A percentile compares a stretch with the other conserved stretches of the same genome.
phyloP scores from a whole-genome alignment of 805 yeast species.

The Kodamaea laetipori region DNA sequence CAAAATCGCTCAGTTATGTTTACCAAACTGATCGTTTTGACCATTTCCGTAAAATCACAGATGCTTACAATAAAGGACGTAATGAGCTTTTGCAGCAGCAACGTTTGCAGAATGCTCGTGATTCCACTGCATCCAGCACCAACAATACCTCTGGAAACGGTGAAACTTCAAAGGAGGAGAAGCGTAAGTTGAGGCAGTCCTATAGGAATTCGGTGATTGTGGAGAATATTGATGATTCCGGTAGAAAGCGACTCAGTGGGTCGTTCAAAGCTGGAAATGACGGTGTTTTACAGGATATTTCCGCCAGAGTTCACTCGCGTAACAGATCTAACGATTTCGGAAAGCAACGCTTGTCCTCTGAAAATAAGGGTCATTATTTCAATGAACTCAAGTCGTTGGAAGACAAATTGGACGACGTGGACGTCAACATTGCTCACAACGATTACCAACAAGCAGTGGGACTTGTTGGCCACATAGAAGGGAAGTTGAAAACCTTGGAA shows the following conservation, averaged over 20 bases:
- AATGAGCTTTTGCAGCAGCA: slow-evolving; percentile 47
- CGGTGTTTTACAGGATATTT: slow-evolving; percentile 56
- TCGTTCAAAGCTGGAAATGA: slow-evolving; percentile 34
- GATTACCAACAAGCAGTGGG: slow-evolving; percentile 51
- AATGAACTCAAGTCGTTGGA: slow-evolving; percentile 56
- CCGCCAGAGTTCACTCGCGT: slow-evolving; percentile 62
- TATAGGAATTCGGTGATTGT: slow-evolving; percentile 55
- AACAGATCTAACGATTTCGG: slow-evolving; percentile 52
- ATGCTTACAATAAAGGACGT: slow-evolving; percentile 61
- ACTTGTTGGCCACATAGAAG: slow-evolving; percentile 39
- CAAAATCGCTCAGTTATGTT: slow-evolving; percentile 52
- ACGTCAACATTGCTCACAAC: slow-evolving; percentile 64
- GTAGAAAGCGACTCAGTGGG: slow-evolving; percentile 26
- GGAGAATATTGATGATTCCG: slow-evolving; percentile 36
- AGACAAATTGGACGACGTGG: slow-evolving; percentile 67
- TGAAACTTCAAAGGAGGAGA: slow-evolving; percentile 35
- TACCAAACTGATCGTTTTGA: slow-evolving; percentile 63
- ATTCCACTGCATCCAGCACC: slow-evolving; percentile 10
- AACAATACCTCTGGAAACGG: background rate
- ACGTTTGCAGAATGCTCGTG: slow-evolving; percentile 23
- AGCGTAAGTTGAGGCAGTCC: slow-evolving; percentile 41
- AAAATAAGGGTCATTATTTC: slow-evolving; percentile 36
- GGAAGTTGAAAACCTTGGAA: slow-evolving; percentile 33
- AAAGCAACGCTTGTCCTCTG: slow-evolving; percentile 17
- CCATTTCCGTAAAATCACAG: slow-evolving; percentile 55